Evolutionary conservation across 2,329 filamentous ascomycete genomes (phyloP).

Genomic region (Paecilomyces variotii): DNA sequence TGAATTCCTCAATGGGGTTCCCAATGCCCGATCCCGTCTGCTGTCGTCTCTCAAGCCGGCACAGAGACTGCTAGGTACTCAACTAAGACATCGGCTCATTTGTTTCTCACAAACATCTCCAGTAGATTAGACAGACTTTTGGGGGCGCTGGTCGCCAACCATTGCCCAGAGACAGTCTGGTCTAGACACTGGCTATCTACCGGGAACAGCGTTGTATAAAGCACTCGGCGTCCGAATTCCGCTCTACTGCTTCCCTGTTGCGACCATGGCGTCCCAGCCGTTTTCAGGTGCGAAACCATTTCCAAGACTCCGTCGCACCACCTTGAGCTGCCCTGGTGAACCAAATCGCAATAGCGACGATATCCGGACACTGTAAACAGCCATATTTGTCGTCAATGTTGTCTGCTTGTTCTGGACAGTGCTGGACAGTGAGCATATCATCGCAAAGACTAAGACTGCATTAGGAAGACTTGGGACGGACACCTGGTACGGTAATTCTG

Average conservation of each 20-base stretch:
- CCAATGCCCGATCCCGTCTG: background rate
- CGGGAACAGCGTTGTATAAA: background rate
- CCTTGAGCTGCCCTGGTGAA: background rate
- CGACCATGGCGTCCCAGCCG: background rate
- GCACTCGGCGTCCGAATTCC: background rate
- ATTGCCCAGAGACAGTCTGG: background rate
- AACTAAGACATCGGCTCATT: background rate
- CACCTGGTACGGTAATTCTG: background rate
- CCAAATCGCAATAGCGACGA: background rate
- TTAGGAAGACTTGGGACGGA: background rate
- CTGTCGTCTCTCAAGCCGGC: background rate
- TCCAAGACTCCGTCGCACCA: background rate
- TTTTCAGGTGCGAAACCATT: background rate
- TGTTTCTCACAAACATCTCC: background rate
- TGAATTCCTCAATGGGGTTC: background rate
- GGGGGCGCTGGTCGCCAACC: background rate
- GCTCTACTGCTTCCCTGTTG: background rate
- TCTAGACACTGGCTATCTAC: background rate
- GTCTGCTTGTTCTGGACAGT: background rate
- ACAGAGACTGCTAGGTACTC: background rate
- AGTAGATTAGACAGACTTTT: background rate
- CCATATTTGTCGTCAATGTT: background rate
- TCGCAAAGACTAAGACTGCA: background rate
- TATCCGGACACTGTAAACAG: background rate
- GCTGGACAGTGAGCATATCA: background rate